Evolutionary conservation across 768 basidiomycete genomes (phyloP), one percentile per base, ranked within the genome.

Genomic region (Mycena indigotica): DNA sequence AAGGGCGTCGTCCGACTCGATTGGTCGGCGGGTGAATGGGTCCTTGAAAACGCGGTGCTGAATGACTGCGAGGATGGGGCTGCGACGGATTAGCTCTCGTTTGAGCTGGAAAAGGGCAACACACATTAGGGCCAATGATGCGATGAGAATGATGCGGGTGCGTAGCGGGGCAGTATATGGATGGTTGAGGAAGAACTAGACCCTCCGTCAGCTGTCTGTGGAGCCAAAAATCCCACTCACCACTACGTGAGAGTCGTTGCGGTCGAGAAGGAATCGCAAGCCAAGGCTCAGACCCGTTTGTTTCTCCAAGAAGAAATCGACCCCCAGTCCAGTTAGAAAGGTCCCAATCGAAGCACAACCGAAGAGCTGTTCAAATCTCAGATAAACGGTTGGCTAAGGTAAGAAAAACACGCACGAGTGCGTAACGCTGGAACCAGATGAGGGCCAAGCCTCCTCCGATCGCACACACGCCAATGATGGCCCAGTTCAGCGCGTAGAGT

Each of bases 241-340:
- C 56, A 77, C 72, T 51, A 74, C 67, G 70, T 89, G 87, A 25
- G 80, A 77, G 10, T 73, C 65, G 62, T 89, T 89, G 41, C 82
- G 75, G 65, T 89, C 88, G 57, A 88, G 78, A 15, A 89, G 75
- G 63, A 77, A 82, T 21, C 88, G 78, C 28, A 89, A 74, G 2
- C 87, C 87, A 21, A 80, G 72, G 62, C 86, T 85, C 77, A 87
- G 78, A 4, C 87, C 88, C 4, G 72, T 69, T 64, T 89, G 86
- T 61, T 78, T 73, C 58, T 86, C 77, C 50, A 86, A 52, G 46
- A 79, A 67, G 3, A 88, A 73, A 68, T 89, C 87, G 12, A 82
- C 64, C 21, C 79, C 86, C 8, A 89, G 76, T 26, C 66, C 78
- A 15, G 75, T 71, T 24, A 89, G 69, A 67, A 89, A 88, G 8